These are phyloP conservation scores for Lepraria neglecta DNA, from an alignment of 495 filamentous ascomycete species.

Conservation along the genomic window DNA sequence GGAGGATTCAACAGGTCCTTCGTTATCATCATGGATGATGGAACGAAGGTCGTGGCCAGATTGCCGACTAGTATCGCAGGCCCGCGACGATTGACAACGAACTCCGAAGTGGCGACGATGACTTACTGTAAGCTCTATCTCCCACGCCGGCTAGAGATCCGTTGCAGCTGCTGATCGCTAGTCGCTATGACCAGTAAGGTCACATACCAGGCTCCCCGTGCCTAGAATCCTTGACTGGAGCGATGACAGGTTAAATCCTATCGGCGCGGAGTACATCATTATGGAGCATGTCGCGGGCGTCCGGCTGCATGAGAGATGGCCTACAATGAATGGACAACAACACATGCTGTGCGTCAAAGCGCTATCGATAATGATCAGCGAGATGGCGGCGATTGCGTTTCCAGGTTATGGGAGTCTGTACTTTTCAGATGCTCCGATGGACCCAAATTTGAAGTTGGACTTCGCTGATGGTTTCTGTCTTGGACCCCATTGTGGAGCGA, in stretches of 20 bases:
- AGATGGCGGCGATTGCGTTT: slow-evolving; percentile 38
- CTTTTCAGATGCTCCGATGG: slow-evolving; percentile 25
- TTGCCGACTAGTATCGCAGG: slow-evolving; percentile 36
- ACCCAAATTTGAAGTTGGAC: slow-evolving; percentile 32
- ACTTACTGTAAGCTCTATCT: slow-evolving; percentile 34
- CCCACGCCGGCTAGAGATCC: slow-evolving; percentile 10
- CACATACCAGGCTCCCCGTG: slow-evolving; percentile 35
- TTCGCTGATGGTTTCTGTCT: slow-evolving; percentile 36
- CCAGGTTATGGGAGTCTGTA: slow-evolving; percentile 42
- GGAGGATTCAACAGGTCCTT: slow-evolving; percentile 42
- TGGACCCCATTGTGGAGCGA: background rate
- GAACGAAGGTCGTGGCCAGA: slow-evolving; percentile 33
- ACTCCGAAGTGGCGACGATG: slow-evolving; percentile 45
- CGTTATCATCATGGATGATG: slow-evolving; percentile 37
- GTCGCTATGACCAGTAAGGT: slow-evolving; percentile 23
- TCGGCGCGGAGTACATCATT: slow-evolving; percentile 44
- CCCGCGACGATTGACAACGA: slow-evolving; percentile 35
- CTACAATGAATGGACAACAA: slow-evolving; percentile 35
- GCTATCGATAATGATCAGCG: slow-evolving; percentile 31
- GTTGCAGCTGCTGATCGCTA: slow-evolving; percentile 25
- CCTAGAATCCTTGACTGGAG: slow-evolving; percentile 41
- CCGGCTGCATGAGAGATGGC: slow-evolving; percentile 36
- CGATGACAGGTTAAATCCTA: slow-evolving; percentile 32
- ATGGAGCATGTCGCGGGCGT: slow-evolving; percentile 39
- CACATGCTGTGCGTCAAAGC: slow-evolving; percentile 36